phyloP scores from a whole-genome alignment of 495 filamentous ascomycete genomes.

The Neurospora pannonica region DNA sequence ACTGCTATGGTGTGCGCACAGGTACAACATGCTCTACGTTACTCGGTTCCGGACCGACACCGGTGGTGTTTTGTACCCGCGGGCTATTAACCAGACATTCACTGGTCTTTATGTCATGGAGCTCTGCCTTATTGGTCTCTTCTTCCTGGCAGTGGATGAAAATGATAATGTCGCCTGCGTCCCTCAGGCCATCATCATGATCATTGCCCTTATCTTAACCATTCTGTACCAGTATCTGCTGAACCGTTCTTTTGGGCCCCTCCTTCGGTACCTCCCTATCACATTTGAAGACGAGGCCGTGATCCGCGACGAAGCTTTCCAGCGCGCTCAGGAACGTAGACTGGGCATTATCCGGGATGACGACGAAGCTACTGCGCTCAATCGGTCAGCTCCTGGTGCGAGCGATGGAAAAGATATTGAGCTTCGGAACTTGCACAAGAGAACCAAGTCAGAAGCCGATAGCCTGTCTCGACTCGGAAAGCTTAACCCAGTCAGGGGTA shows the following conservation, averaged over 20 bases:
- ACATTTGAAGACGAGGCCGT: conserved; percentile 94
- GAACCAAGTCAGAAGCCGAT: conserved; percentile 13
- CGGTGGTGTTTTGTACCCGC: conserved; percentile 85
- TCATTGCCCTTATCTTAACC: conserved; percentile 61
- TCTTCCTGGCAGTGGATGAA: conserved; percentile 70
- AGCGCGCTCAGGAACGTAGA: conserved; percentile 59
- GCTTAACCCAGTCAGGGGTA: conserved; percentile 36
- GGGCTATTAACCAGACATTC: conserved; percentile 92
- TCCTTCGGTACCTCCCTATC: conserved; percentile 85
- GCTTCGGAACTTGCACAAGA: conserved; percentile 33
- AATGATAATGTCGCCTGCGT: conserved; percentile 52
- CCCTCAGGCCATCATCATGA: conserved; percentile 85
- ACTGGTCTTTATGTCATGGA: conserved; percentile 95
- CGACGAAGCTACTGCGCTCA: conserved; percentile 24
- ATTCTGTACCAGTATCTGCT: conserved; percentile 72
- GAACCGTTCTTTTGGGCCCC: conserved; percentile 75
- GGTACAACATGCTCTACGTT: conserved; percentile 94
- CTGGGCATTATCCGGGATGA: conserved; percentile 45
- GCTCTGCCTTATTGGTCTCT: conserved; percentile 78
- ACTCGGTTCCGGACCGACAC: conserved; percentile 87
- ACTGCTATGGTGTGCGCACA: conserved; percentile 91
- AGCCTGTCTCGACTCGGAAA: conserved; percentile 9
- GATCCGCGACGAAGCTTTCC: conserved; percentile 78
- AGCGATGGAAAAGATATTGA: conserved; percentile 45
- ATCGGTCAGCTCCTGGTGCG: neutral